Base-by-base conservation (phyloP, 257 asterid genomes). In the Capsicum rhomboideum region DNA sequence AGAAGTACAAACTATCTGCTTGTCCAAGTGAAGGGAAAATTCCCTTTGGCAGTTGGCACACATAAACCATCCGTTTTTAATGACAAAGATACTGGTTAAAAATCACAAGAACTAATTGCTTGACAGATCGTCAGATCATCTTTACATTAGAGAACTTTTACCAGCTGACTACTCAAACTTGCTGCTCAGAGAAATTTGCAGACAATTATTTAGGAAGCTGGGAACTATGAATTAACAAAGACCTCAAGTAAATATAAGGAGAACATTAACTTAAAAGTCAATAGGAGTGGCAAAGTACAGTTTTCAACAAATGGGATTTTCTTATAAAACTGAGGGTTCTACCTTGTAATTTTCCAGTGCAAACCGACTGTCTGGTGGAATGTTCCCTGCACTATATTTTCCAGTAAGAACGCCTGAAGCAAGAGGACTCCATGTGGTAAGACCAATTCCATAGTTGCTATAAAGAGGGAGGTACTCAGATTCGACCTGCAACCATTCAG, bases 361-460 rank as follows among this genome's bases (percentile, higher is more conserved):
- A 83, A 97, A 97, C 75, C 99, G 91, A 83, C 96, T 92, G 81
- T 94, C 98, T 6, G 97, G 80, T 77, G 99, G 99, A 87, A 93
- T 88, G 59, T 87, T 83, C 64, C 93, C 96, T 6, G 90, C 61
- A 74, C 85, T 88, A 84, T 97, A 97, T 85, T 97, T 97, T 77
- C 99, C 99, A 2, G 97, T 91, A 72, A 97, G 91, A 85, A 95
- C 98, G 44, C 99, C 99, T 69, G 99, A 97, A 2, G 98, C 99
- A 54, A 97, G 97, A 2, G 99, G 99, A 75, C 99, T 97, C 99
- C 99, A 97, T 44, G 99, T 97, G 42, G 99, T 93, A 84, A 97
- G 98, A 82, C 98, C 99, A 46, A 91, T 85, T 26, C 99, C 99
- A 78, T 97, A 93, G 90, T 93, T 93, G 61, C 85, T 85, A 87